phyloP scores from a whole-genome alignment of 2,329 filamentous ascomycete species.

The Venturia effusa region DNA sequence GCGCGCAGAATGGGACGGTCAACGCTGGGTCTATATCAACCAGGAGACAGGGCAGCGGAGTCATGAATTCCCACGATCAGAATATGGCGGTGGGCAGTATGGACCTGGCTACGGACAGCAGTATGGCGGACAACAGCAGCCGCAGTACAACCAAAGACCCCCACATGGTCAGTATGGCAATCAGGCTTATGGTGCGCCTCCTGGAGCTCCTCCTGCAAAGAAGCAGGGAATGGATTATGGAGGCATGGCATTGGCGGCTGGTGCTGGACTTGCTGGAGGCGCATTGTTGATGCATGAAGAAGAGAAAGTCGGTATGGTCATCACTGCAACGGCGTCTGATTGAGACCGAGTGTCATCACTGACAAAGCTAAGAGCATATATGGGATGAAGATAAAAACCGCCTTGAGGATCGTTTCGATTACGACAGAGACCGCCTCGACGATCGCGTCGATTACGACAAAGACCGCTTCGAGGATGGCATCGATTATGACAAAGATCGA shows the following conservation, averaged over 20 bases:
- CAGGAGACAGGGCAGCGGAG: conserved; percentile 34
- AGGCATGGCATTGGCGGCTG: conserved; percentile 27
- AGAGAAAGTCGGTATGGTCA: conserved; percentile 26
- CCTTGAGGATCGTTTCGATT: neutral
- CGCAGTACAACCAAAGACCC: conserved; percentile 13
- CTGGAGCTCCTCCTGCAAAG: neutral
- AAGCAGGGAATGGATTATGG: conserved; percentile 13
- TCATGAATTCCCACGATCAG: conserved; percentile 19
- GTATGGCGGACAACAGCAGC: conserved; percentile 10
- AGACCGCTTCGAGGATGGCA: neutral
- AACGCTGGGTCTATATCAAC: conserved; percentile 37
- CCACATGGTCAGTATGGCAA: conserved; percentile 14
- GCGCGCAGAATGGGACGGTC: conserved; percentile 33
- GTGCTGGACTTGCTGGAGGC: conserved; percentile 31
- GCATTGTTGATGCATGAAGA: conserved; percentile 36
- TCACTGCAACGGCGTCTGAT: neutral
- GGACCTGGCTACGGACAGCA: neutral
- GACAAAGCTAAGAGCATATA: conserved; percentile 20
- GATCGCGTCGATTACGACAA: conserved; percentile 16
- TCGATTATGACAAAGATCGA: conserved; percentile 18
- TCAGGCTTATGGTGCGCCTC: conserved; percentile 1
- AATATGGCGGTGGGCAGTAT: conserved; percentile 6
- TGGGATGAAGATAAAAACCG: conserved; percentile 23
- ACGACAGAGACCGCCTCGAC: too few species aligned
- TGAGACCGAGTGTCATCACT: neutral